Evolutionary conservation across 2,329 filamentous ascomycete genomes (phyloP).

Genomic region (Grosmannia clavigera): DNA sequence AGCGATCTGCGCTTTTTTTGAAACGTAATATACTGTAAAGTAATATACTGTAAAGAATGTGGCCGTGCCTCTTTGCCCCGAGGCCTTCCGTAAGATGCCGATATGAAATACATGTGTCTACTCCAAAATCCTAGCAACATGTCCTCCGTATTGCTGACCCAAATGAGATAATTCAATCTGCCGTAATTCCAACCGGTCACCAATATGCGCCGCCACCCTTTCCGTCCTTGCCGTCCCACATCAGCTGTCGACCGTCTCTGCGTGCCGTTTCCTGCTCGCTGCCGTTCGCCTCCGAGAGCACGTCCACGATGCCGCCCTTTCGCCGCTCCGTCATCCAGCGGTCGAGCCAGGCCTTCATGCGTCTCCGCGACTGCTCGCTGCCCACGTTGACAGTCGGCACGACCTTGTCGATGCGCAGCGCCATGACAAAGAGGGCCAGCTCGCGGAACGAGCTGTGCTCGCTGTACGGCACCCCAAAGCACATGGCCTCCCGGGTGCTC

Average conservation of each 20-base stretch:
- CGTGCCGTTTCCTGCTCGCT: slow-evolving; percentile 17
- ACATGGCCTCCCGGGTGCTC: slow-evolving; percentile 68
- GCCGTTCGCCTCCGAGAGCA: slow-evolving; percentile 24
- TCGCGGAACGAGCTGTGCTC: slow-evolving; percentile 95
- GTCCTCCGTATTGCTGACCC: not conserved
- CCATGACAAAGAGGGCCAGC: slow-evolving; percentile 84
- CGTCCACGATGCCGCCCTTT: slow-evolving; percentile 37
- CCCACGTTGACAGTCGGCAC: slow-evolving; percentile 86
- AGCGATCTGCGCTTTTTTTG: not conserved
- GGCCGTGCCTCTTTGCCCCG: not conserved
- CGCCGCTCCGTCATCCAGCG: slow-evolving; percentile 47
- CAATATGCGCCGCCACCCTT: slow-evolving; percentile 27
- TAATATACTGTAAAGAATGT: not conserved
- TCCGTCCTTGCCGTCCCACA: slow-evolving; percentile 29
- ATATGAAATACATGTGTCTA: not conserved
- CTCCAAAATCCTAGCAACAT: not conserved
- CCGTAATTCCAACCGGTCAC: slow-evolving; percentile 14
- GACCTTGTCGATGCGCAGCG: slow-evolving; percentile 73
- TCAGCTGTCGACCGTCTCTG: slow-evolving; percentile 3
- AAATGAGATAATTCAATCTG: not conserved
- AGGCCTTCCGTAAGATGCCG: not conserved
- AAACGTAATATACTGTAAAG: not conserved
- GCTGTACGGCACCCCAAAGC: slow-evolving; percentile 89
- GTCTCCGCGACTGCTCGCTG: slow-evolving; percentile 40
- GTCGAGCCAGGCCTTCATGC: slow-evolving; percentile 55